A percentile compares a stretch with the other conserved stretches of the same genome.
Conservation (phyloP, 163 green algal genomes). For the Chlamydomonas reinhardtii region DNA sequence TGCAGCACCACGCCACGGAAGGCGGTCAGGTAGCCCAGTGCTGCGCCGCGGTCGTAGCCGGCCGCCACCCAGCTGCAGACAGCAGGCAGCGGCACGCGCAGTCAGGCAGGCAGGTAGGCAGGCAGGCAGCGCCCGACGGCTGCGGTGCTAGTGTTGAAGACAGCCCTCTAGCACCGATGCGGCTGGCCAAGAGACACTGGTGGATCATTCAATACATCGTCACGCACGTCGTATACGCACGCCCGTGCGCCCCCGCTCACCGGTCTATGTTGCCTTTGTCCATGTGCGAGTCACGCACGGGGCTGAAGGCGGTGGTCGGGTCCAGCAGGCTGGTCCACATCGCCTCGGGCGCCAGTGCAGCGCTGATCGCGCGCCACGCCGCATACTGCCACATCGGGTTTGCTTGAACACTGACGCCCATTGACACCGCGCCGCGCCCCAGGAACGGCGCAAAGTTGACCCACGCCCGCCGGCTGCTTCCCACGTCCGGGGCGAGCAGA, state of each 20-base stretch:
- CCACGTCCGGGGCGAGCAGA: background rate
- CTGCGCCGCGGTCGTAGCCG: background rate
- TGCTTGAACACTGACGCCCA: background rate
- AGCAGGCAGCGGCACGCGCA: background rate
- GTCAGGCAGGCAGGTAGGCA: background rate
- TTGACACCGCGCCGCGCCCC: background rate
- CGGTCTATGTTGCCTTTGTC: background rate
- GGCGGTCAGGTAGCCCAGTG: background rate
- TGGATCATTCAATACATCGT: too few relatives aligned
- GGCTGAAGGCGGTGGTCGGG: background rate
- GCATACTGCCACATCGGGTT: background rate
- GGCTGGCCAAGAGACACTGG: too few relatives aligned
- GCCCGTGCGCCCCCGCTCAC: background rate
- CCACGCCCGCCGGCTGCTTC: background rate
- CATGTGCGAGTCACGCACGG: constrained; percentile 1
- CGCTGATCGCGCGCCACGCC: background rate
- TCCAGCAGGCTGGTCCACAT: background rate
- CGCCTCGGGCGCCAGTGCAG: background rate
- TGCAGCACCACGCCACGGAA: background rate
- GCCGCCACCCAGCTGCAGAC: background rate
- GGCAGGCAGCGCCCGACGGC: too few relatives aligned
- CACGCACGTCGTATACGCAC: background rate
- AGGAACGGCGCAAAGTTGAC: background rate
- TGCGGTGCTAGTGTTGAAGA: too few relatives aligned
- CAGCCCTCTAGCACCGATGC: too few relatives aligned